Conservation (phyloP, 305 asterid species). For the Fraxinus greggii region DNA sequence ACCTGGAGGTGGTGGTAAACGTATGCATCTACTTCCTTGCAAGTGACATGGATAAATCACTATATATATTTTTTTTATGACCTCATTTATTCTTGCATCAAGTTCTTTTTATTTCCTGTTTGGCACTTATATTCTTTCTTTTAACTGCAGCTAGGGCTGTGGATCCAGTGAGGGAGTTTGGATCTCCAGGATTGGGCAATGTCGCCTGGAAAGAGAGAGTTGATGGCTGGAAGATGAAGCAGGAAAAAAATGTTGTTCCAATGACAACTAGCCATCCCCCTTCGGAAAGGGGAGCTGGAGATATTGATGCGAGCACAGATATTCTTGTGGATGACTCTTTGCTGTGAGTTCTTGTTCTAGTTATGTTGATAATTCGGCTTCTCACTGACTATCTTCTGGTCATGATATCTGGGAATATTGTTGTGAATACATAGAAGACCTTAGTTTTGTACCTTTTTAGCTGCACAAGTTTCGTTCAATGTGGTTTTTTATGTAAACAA, state of each 20-base stretch:
- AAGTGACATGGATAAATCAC: constrained; percentile 35
- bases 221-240: constrained; percentile 99
- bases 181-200: constrained; percentile 87
- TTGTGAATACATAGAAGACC: background rate
- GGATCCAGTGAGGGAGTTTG: constrained; percentile 92
- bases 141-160: constrained; percentile 77
- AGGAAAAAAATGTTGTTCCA: constrained; percentile 80
- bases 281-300: constrained; percentile 88
- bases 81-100: background rate
- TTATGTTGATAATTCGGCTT: background rate
- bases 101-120: constrained; percentile 17
- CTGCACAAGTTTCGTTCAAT: constrained; percentile 4
- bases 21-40: constrained; percentile 38
- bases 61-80: constrained; percentile 10
- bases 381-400: background rate
- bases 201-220: constrained; percentile 99
- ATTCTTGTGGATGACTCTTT: constrained; percentile 80
- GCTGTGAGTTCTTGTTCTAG: constrained; percentile 52
- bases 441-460: constrained; percentile 14
- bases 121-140: constrained; percentile 13
- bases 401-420: background rate
- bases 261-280: constrained; percentile 87
- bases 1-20: constrained; percentile 73
- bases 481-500: background rate
- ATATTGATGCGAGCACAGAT: constrained; percentile 91